Percentiles rank a stretch among this genome's conserved stretches.
phyloP scores from a whole-genome alignment of 2,329 filamentous ascomycete species.

The Fusarium nelsonii region DNA sequence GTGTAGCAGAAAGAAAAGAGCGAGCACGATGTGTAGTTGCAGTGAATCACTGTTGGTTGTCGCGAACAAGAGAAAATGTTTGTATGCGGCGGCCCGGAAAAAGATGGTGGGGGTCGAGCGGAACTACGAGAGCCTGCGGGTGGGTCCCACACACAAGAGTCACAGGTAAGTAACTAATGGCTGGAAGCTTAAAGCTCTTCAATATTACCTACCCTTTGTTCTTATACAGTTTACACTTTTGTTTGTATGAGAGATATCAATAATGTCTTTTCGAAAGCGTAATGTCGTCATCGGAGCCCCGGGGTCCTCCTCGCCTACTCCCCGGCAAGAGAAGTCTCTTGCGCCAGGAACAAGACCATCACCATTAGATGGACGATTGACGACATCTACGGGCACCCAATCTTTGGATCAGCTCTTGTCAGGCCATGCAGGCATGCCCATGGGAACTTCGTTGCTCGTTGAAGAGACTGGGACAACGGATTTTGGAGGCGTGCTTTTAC shows the following conservation, averaged over 20 bases:
- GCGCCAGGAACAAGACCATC: constrained; percentile 78
- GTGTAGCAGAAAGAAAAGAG: neutral
- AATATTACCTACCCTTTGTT: neutral
- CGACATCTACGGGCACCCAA: constrained; percentile 89
- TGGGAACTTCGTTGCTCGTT: constrained; percentile 84
- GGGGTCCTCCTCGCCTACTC: constrained; percentile 34
- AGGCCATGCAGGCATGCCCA: constrained; percentile 84
- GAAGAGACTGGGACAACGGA: constrained; percentile 95
- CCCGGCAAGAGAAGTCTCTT: constrained; percentile 54
- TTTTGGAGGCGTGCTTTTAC: constrained; percentile 84
- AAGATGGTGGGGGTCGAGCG: constrained; percentile 38
- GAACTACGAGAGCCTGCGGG: constrained; percentile 5
- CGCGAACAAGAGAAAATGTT: constrained; percentile 43
- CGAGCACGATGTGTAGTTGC: neutral
- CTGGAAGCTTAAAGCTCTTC: neutral
- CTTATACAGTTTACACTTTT: neutral
- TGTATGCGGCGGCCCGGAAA: constrained; percentile 36
- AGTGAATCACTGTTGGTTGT: constrained; percentile 16
- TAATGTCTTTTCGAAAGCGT: constrained; percentile 70
- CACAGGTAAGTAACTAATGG: neutral
- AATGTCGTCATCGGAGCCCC: constrained; percentile 63
- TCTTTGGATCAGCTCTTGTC: constrained; percentile 88
- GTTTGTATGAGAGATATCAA: neutral
- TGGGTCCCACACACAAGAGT: constrained; percentile 29
- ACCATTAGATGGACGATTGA: constrained; percentile 85